Evolutionary conservation across 23 red algal genomes (phyloP).

Genomic region (Chondrus crispus): DNA sequence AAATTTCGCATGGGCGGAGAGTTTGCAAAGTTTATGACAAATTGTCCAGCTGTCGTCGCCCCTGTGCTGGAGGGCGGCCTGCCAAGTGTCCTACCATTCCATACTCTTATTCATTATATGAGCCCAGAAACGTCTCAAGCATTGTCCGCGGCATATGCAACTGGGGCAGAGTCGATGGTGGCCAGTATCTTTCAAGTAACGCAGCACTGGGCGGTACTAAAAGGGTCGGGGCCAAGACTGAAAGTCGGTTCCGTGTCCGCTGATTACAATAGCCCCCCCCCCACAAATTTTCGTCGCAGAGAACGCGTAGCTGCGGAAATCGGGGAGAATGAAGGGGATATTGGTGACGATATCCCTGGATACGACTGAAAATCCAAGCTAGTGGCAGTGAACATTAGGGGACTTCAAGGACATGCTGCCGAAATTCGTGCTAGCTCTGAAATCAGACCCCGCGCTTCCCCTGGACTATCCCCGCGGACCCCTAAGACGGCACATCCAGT

Average conservation of each 20-base stretch:
- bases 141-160: constrained; percentile 61
- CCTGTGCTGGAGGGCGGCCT: constrained; percentile 21
- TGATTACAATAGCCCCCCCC: constrained; percentile 71
- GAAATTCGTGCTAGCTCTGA: too few relatives aligned
- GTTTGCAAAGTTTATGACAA: constrained; percentile 11
- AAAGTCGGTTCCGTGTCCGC: constrained; percentile 76
- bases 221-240: constrained; percentile 8
- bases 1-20: neutral
- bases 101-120: constrained; percentile 65
- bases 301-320: too few relatives aligned
- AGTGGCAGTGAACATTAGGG: too few relatives aligned
- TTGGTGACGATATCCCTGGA: too few relatives aligned
- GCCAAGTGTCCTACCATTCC: constrained; percentile 68
- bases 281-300: too few relatives aligned
- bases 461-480: too few relatives aligned
- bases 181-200: constrained; percentile 21
- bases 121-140: constrained; percentile 44
- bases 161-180: constrained; percentile 50
- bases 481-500: too few relatives aligned
- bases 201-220: constrained; percentile 18
- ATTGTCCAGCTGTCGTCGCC: constrained; percentile 15
- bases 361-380: too few relatives aligned
- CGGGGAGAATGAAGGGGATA: too few relatives aligned
- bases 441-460: too few relatives aligned
- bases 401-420: too few relatives aligned